Base-by-base conservation (phyloP, 768 basidiomycete genomes). In the Russula abietina region DNA sequence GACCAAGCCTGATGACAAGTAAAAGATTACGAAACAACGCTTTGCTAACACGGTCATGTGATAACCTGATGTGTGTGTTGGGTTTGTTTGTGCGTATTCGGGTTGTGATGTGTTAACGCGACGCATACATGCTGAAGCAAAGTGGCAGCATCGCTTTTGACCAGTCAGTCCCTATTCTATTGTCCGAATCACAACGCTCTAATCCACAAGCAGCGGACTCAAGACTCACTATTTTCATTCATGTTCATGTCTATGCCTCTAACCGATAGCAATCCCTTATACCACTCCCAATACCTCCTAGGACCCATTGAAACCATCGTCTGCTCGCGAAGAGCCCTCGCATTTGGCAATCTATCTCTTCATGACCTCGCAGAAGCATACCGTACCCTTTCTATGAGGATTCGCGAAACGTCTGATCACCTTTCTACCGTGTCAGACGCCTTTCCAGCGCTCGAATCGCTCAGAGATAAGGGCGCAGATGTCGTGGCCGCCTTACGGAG, bases 341-440 rank as follows among this genome's bases (percentile, higher is more conserved):
- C 26, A 28, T 51, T 53, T 16, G 58, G 59, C 9, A 24, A 43
- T 51, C 41, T 64, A 12, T 64, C 63, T 5, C 54, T 56, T 3
- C 63, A 64, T 46, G 63, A 64, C 49, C 10, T 64, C 54, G 50
- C 54, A 0, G 63, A 64, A 51, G 63, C 63, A 24, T 64, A 64
- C 33, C 63, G 58, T 4, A 45, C 26, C 16, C 48, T 64, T 32
- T 60, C 63, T 17, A 56, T 32, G 57, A 60, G 63, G 30, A 56
- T 64, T 22, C 49, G 63, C n/a, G 48, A 38, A 2, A 55, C 49
- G 19, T 55, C 59, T 28, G 6, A 26, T 10, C 32, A 24, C 30
- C 54, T 64, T 16, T 28, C 53, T 17, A 32, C 30, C 8, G 32
- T 6, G 19, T 45, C 63, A 11, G 26, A 16, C 38, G 4, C 58